phyloP scores from a whole-genome alignment of 345 rosid species.

The Geranium rotundifolium region DNA sequence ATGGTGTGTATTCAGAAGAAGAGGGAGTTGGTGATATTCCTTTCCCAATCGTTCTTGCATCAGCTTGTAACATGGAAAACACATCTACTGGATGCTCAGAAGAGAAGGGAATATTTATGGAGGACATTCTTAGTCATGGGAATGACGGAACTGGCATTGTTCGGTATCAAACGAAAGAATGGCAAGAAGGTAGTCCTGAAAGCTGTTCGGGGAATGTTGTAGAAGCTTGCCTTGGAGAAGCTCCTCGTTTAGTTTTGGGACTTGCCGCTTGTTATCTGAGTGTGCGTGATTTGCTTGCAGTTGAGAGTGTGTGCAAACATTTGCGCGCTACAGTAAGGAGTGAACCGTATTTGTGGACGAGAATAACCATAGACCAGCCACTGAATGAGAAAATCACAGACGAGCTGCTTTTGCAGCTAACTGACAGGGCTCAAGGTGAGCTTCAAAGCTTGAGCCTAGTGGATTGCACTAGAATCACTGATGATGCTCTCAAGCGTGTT shows the following conservation, averaged over 20 bases:
- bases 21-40: too few relatives aligned
- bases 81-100: too few relatives aligned
- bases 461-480: constrained; percentile 64
- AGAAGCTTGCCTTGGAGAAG: constrained; percentile 6
- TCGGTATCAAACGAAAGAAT: background rate
- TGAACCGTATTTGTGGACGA: constrained; percentile 62
- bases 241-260: constrained; percentile 38
- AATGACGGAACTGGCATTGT: constrained; percentile 11
- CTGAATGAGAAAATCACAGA: constrained; percentile 70
- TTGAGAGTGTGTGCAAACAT: constrained; percentile 49
- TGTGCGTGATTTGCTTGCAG: constrained; percentile 50
- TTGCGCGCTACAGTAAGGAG: constrained; percentile 29
- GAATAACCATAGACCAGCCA: constrained; percentile 56
- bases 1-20: too few relatives aligned
- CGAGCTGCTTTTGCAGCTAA: constrained; percentile 50
- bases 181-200: background rate
- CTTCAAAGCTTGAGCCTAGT: constrained; percentile 70
- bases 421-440: constrained; percentile 63
- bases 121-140: constrained; percentile 11
- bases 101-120: background rate
- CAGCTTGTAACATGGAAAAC: too few relatives aligned
- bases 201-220: background rate
- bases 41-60: too few relatives aligned
- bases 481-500: constrained; percentile 47
- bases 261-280: constrained; percentile 51